These are phyloP conservation scores for Monosiga brevicollis DNA, from an alignment of 78 protist genomes.

Conservation along the genomic window DNA sequence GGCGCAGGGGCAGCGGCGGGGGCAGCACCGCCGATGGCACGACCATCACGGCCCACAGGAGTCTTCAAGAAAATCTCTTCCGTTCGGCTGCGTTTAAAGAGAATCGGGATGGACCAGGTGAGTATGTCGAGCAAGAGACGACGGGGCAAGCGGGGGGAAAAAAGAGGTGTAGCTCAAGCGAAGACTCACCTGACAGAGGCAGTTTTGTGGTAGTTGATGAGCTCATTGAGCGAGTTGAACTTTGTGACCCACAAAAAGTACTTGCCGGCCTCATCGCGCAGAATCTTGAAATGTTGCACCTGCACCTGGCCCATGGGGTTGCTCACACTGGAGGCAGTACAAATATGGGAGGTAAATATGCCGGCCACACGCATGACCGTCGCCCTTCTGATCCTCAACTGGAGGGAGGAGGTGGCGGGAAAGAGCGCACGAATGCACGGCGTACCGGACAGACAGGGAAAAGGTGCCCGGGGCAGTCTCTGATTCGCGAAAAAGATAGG, in stretches of 20 bases:
- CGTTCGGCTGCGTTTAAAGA: background rate
- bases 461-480: background rate
- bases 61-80: background rate
- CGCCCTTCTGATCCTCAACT: too few species aligned
- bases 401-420: too few species aligned
- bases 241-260: background rate
- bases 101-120: background rate
- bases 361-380: too few species aligned
- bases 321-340: background rate
- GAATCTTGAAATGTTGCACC: constrained; percentile 1
- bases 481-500: background rate
- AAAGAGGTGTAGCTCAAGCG: too few species aligned
- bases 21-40: background rate
- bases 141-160: too few species aligned
- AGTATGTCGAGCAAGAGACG: background rate
- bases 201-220: background rate
- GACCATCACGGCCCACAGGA: background rate
- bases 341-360: background rate
- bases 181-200: background rate
- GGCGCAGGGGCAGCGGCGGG: background rate
- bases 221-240: background rate
- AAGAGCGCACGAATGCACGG: too few species aligned
- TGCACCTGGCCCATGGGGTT: background rate
- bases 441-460: background rate
- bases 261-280: background rate